Base-by-base conservation (phyloP, 2,329 filamentous ascomycete species). In the Monosporascus sp. region DNA sequence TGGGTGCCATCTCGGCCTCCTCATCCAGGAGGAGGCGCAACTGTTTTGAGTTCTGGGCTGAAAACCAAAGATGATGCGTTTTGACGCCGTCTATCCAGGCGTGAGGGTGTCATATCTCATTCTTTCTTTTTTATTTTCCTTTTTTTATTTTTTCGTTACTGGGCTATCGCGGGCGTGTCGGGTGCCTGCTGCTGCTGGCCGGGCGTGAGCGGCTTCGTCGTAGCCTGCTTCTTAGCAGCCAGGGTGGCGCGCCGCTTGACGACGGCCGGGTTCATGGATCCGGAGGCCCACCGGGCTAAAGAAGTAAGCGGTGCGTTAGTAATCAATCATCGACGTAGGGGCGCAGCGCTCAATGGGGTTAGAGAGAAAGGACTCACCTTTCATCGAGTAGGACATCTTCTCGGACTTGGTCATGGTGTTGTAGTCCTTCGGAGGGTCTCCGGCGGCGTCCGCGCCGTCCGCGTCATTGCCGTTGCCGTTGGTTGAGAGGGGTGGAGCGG, bases 371-470 rank as follows among this genome's bases (percentile, higher is more conserved):
- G 24, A 67, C 76, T 70, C 72, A 83, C 81, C 79, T 71, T 82
- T 82, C 81, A 84, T 84, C 3, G 80, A 83, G 18, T 75, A 76
- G n/a, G 78, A 82, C 81, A 84, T 84, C 73, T 84, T 84, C 68
- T 84, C 81, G 31, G 79, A 82, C 70, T 84, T 84, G 47, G 79
- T 83, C 80, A 84, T 83, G 44, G 77, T 73, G 37, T 77, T 76
- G 60, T 84, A 84, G 50, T 82, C 79, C 69, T 83, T 83, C 22
- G 61, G 61, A 18, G 58, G 52, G 25, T 75, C 73, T 4, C 66
- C 69, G 4, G 51, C 18, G 52, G 48, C 17, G 58, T 66, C 53
- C 37, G 61, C 59, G 27, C 35, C 53, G 48, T 48, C 52, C 44
- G 47, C 55, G 38, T 38, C 35, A 20, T 18, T 49, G 20, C 47